Conservation (phyloP, 208 protist genomes). For the Leishmania tropica region DNA sequence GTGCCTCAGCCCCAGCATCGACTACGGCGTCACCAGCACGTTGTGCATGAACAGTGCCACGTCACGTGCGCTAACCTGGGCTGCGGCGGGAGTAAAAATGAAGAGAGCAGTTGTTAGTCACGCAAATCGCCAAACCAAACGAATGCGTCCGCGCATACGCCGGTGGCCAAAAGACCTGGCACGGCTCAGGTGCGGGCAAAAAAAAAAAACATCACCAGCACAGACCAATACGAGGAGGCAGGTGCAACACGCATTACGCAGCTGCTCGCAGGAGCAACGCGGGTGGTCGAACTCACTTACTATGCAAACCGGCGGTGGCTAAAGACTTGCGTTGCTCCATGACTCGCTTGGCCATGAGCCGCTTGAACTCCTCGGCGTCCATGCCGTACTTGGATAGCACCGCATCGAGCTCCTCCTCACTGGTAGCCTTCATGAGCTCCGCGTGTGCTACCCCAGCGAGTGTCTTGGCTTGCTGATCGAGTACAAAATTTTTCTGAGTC, state of each 20-base stretch:
- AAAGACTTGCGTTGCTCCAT: conserved; percentile 31
- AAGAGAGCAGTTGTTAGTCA: neutral
- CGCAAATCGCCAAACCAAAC: neutral
- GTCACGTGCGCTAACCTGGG: neutral
- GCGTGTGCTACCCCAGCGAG: conserved; percentile 55
- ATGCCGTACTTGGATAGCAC: conserved; percentile 87
- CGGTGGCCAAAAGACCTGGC: neutral
- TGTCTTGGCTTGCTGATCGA: conserved; percentile 75
- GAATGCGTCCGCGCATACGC: neutral
- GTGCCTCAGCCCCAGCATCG: neutral
- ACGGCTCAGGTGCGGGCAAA: neutral
- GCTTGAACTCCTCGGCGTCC: conserved; percentile 62
- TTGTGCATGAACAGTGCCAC: neutral
- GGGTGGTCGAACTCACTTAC: neutral
- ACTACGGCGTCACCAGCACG: too few relatives aligned
- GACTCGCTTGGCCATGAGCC: conserved; percentile 50
- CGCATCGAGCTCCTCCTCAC: conserved; percentile 52
- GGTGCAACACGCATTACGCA: neutral
- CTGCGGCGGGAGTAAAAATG: neutral
- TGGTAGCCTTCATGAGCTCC: conserved; percentile 48
- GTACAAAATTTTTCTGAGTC: conserved; percentile 91
- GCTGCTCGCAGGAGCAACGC: neutral
- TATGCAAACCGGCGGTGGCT: neutral
- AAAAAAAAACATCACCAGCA: neutral
- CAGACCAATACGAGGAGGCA: neutral